Evolutionary conservation across 129 eudicot species (phyloP).

Genomic region (Rutidosis leptorrhynchoides): DNA sequence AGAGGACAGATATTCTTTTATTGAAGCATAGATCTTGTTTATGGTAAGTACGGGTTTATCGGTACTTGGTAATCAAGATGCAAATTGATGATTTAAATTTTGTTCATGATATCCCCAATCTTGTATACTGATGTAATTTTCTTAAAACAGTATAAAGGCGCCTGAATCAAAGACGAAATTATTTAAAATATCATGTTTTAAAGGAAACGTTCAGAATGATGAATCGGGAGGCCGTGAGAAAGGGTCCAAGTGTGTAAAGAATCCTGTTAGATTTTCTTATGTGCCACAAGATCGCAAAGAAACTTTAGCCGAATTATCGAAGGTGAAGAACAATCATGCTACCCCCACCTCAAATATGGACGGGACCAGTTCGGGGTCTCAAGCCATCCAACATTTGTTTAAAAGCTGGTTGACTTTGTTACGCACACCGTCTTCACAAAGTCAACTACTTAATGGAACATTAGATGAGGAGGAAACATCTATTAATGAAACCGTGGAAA

Average conservation of each 20-base stretch:
- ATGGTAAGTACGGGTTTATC: slow-evolving; percentile 45
- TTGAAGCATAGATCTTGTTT: slow-evolving; percentile 52
- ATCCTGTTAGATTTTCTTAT: slow-evolving; percentile 50
- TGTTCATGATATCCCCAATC: too few species aligned
- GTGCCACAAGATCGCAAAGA: slow-evolving; percentile 66
- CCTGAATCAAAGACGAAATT: slow-evolving; percentile 45
- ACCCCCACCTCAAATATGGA: slow-evolving; percentile 44
- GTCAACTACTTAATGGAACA: slow-evolving; percentile 36
- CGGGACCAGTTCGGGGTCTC: slow-evolving; percentile 42
- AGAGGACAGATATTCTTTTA: slow-evolving; percentile 41
- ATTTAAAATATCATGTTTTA: slow-evolving; percentile 60
- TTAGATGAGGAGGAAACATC: slow-evolving; percentile 36
- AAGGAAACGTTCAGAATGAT: slow-evolving; percentile 52
- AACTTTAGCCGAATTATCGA: slow-evolving; percentile 48
- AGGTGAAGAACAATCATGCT: slow-evolving; percentile 40
- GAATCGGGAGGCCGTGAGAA: slow-evolving; percentile 52
- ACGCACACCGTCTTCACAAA: slow-evolving; percentile 49
- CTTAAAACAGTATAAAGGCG: slow-evolving; percentile 48
- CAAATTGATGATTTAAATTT: neutral
- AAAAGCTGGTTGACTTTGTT: slow-evolving; percentile 72
- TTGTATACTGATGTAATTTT: slow-evolving; percentile 14
- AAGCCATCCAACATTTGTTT: slow-evolving; percentile 65
- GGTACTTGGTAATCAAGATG: neutral
- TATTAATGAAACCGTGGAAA: slow-evolving; percentile 38
- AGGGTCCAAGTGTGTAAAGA: slow-evolving; percentile 54